Base-by-base conservation (phyloP, 495 filamentous ascomycete genomes). In the Neurospora hispaniola region DNA sequence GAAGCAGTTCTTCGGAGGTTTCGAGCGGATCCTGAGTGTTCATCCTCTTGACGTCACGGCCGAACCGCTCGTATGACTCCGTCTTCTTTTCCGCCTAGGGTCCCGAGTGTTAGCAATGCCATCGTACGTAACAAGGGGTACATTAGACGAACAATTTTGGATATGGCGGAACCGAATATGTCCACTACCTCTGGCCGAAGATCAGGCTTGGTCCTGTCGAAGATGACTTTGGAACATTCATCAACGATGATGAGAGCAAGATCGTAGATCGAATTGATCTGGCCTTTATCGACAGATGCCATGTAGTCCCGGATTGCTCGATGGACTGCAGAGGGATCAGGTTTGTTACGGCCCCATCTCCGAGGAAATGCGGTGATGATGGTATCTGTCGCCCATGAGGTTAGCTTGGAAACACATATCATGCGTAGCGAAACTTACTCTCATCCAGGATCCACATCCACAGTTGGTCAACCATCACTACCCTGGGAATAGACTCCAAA, bases 391-490 rank as follows among this genome's bases (percentile, higher is more conserved):
- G 3, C 54, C 54, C 2, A 66, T 27, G 27, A 7, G 1, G 54
- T 66, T 66, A 66, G 54, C 8, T 38, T 31, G 27, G 14, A 31
- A 18, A 35, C 27, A 1, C 14, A 31, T 31, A 1, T 3, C 6
- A 66, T 66, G 54, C 54, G 14, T 7, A 35, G 1, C 11, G 16
- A 14, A 43, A 35, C 54, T 4, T 39, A 76, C 75, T 76, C 12
- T 86, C 85, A 27, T 90, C 89, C 16, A 92, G 73, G 38, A 92
- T 86, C 89, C 89, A 92, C 83, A 92, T 85, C 90, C 90, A 92
- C 10, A 92, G 81, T 77, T 92, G 90, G 73, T 92, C 90, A 4
- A 91, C 90, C 90, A 92, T 93, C 75, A 92, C 86, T 12, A 92
- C 86, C 71, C 91, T 88, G 0, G 88, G 86, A n/a, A 90, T 77